Evolutionary conservation across 106 monocot genomes (phyloP).

Genomic region (Dendrobium catenatum): DNA sequence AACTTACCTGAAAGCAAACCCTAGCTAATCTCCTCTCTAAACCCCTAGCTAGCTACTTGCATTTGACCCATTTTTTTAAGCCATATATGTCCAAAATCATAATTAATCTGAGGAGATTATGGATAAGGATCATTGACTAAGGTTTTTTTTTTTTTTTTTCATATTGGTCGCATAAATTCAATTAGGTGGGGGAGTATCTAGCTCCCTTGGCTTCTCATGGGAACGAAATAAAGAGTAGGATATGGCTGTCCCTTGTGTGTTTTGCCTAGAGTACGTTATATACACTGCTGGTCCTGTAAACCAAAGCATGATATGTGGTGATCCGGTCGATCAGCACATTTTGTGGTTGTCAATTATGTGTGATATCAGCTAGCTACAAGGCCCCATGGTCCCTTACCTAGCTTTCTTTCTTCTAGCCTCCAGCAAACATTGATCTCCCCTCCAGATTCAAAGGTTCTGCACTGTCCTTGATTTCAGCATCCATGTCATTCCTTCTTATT

Average conservation of each 20-base stretch:
- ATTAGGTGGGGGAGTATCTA: background rate
- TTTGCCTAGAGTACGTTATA: background rate
- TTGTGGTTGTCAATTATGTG: background rate
- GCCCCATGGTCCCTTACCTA: no score
- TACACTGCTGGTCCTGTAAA: background rate
- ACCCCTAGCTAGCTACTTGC: background rate
- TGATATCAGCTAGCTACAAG: no score
- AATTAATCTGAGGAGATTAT: background rate
- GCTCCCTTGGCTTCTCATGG: background rate
- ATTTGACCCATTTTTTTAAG: constrained; percentile 1
- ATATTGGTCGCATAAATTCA: background rate
- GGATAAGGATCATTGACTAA: background rate
- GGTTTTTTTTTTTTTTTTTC: background rate
- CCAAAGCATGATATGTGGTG: background rate
- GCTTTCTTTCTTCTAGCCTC: no score
- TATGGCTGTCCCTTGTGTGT: background rate
- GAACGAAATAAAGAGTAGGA: background rate
- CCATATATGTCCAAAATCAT: background rate
- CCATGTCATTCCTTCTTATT: no score
- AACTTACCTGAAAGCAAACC: background rate
- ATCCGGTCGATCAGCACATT: background rate
- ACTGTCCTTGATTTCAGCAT: no score
- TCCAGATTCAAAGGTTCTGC: no score
- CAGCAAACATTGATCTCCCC: no score
- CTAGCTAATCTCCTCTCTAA: background rate